A percentile compares a stretch with the other conserved stretches of the same genome.
Conservation (phyloP, 768 basidiomycete species). For the Mycena olivaceomarginata region DNA sequence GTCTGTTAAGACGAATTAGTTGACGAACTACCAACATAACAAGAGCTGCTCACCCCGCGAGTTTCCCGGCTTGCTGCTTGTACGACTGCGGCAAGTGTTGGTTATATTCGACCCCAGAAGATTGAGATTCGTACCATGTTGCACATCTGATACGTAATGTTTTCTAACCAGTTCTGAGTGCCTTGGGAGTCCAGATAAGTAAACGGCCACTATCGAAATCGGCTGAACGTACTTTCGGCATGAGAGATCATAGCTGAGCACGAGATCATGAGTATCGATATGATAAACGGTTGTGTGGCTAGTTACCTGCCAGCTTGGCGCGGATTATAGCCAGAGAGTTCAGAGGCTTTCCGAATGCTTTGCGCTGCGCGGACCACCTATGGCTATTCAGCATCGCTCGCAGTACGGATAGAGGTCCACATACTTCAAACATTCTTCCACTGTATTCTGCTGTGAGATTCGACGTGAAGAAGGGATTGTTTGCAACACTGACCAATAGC, state of each 20-base stretch:
- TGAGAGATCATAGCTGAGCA: slow-evolving; percentile 85
- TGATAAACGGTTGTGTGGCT: background rate
- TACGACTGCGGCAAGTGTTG: slow-evolving; percentile 65
- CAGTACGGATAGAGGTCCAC: slow-evolving; percentile 38
- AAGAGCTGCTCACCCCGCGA: slow-evolving; percentile 74
- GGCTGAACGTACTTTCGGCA: slow-evolving; percentile 62
- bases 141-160: slow-evolving; percentile 91
- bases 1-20: slow-evolving; percentile 56
- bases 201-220: background rate
- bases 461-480: background rate
- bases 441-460: slow-evolving; percentile 39
- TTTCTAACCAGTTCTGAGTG: slow-evolving; percentile 89
- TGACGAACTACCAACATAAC: background rate
- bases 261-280: background rate
- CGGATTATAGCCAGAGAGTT: slow-evolving; percentile 92
- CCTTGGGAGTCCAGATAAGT: slow-evolving; percentile 61
- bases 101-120: background rate
- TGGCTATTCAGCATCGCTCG: background rate
- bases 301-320: slow-evolving; percentile 79
- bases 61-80: slow-evolving; percentile 83
- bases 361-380: slow-evolving; percentile 92
- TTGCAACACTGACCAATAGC: slow-evolving; percentile 51
- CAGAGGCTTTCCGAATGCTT: slow-evolving; percentile 94
- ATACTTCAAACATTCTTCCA: slow-evolving; percentile 91
- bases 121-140: slow-evolving; percentile 74